Evolutionary conservation across 495 filamentous ascomycete genomes (phyloP), one percentile per base, ranked within the genome.

Genomic region (Eremomyces bilateralis): DNA sequence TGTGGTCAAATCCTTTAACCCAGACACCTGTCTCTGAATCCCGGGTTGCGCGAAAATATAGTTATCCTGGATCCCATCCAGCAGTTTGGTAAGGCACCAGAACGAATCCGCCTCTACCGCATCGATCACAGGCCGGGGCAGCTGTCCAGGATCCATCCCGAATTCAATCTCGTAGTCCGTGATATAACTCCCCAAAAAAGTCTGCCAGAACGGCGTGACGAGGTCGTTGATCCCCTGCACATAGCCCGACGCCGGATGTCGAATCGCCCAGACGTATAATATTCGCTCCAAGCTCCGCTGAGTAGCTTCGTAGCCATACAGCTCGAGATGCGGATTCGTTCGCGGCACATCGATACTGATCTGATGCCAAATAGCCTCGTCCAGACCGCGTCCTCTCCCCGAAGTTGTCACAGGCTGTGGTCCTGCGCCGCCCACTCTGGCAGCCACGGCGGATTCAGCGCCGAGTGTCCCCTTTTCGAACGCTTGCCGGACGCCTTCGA

Each of bases 201-300:
- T 83, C 51, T 97, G 81, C 73, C 80, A 97, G 52, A 97, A 95
- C 8, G 88, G 88, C 5, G 85, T 92, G 2, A 93, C 85, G 18
- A 97, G 69, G 53, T 97, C 88, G 51, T 95, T 97, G 52, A 97
- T 97, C 32, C 88, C 88, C 53, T 97, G 88, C 0, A 97, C 88
- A 53, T 97, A 97, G 24, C 88, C 88, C 50, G 80, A 91, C 3
- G 88, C 88, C 5, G 88, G 88, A 61, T 97, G 88, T 29, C 88
- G 70, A 35, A 95, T 90, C 2, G 88, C 88, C 88, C 88, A 97
- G 6, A 97, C 71, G 52, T 95, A 97, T 11, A 97, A 62, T 36
- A 97, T 95, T 20, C 85, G 68, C 51, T 95, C 88, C 17, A 97
- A 54, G 4, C 80, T 92, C 25, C 82, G 69, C 44, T 97, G 88